These are phyloP conservation scores for Starmerella ratchasimensis DNA, from an alignment of 805 yeast species.

Conservation along the genomic window DNA sequence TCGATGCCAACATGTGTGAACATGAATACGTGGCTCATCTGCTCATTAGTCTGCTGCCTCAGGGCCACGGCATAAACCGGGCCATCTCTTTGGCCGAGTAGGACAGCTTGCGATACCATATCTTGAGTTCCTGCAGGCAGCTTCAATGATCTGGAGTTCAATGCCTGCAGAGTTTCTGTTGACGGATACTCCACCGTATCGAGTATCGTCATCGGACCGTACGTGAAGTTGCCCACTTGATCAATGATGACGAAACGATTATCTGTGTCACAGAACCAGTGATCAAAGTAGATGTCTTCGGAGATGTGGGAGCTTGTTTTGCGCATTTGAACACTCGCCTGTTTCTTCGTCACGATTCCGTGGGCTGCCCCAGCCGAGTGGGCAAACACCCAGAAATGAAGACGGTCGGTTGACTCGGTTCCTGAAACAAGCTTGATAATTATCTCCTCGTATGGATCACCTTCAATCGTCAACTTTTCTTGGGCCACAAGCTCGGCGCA, in stretches of 20 bases:
- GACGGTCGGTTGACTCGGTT: background rate
- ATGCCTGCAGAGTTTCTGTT: no score
- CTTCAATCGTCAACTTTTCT: background rate
- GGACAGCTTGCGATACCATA: no score
- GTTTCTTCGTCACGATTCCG: background rate
- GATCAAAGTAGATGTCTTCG: constrained; percentile 5
- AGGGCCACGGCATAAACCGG: no score
- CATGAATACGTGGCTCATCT: no score
- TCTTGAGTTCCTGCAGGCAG: no score
- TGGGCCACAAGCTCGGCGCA: background rate
- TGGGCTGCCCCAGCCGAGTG: constrained; percentile 1
- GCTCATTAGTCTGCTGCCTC: no score
- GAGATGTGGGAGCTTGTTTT: no score
- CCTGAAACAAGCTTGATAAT: constrained; percentile 5
- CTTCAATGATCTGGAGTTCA: no score
- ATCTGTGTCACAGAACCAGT: constrained; percentile 3
- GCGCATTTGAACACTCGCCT: background rate
- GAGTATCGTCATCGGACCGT: no score
- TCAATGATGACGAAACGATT: background rate
- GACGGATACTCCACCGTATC: no score
- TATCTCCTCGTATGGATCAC: constrained; percentile 12
- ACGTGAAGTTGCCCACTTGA: background rate
- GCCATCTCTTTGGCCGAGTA: no score
- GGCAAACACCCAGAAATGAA: constrained; percentile 3
- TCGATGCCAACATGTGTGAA: no score